phyloP scores from a whole-genome alignment of 2,329 filamentous ascomycete species.

The Fusarium fujikuroi region DNA sequence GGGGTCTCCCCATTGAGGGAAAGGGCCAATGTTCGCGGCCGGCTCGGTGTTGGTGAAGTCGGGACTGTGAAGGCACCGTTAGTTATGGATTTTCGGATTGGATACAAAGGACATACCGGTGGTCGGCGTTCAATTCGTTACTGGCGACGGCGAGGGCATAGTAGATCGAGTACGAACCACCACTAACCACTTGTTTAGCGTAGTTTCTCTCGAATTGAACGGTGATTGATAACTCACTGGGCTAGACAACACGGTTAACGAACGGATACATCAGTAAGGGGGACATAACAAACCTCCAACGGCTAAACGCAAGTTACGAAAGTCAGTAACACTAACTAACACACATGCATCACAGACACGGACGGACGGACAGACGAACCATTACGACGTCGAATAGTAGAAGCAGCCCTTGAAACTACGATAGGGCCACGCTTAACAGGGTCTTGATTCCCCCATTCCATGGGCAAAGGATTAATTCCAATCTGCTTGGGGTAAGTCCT shows the following conservation, averaged over 20 bases:
- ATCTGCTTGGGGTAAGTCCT: conserved; percentile 93
- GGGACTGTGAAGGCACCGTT: conserved; percentile 52
- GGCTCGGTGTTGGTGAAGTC: conserved; percentile 84
- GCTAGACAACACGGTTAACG: conserved; percentile 46
- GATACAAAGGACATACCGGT: conserved; percentile 62
- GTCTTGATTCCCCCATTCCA: conserved; percentile 88
- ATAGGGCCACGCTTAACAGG: conserved; percentile 83
- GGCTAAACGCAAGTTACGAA: conserved; percentile 50
- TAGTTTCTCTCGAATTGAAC: not conserved
- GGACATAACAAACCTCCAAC: conserved; percentile 63
- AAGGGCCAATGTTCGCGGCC: conserved; percentile 87
- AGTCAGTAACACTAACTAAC: conserved; percentile 22
- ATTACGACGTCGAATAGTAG: conserved; percentile 83
- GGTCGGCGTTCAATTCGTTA: conserved; percentile 85
- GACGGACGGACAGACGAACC: conserved; percentile 60
- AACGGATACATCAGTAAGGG: conserved; percentile 35
- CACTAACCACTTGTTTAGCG: conserved; percentile 52
- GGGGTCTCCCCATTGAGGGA: conserved; percentile 86
- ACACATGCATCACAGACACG: conserved; percentile 11
- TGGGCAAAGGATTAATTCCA: conserved; percentile 88
- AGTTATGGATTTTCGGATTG: not conserved
- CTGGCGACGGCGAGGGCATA: conserved; percentile 92
- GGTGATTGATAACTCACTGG: conserved; percentile 41
- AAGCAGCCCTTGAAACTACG: conserved; percentile 80
- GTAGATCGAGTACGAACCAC: conserved; percentile 96